Base-by-base conservation (phyloP, 306 rosid genomes). In the Prunus dulcis region DNA sequence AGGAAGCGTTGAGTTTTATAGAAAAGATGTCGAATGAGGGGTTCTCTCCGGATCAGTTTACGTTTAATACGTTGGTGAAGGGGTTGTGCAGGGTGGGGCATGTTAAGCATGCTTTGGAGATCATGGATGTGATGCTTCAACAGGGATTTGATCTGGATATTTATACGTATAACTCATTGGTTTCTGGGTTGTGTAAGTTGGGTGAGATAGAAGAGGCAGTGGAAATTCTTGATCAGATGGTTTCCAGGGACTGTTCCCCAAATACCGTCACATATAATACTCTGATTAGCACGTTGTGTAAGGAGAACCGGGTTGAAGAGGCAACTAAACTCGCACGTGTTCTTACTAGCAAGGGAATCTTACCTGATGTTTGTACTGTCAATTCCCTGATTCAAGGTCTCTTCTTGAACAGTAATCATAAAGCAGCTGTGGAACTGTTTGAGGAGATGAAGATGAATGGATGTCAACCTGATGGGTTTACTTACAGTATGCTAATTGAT, bases 301-400 rank as follows among this genome's bases (percentile, higher is more conserved):
- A 84, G 86, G 93, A 84, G 86, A 87, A 90, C 68, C 91, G 78
- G 76, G 82, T 95, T 20, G 92, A 88, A 34, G 98, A 89, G 58
- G 98, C 98, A 0, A 80, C 90, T 43, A 92, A 89, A 75, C 89
- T 95, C 2, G 90, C 86, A 1, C 80, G 78, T 43, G 85, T 82
- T 72, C 90, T 95, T 30, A 78, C 93, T 0, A 85, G 89, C 79
- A 89, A 87, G 63, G 98, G 97, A 64, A 58, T 92, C 53, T 65
- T 92, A 69, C 96, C 97, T 46, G 97, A 95, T 87, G 93, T 86
- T 69, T 92, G 96, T 80, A 95, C 97, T 1, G 91, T 88, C 76
- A 95, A 95, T 81, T 86, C 92, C 62, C 85, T 95, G 79, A 92
- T 95, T 62, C 91, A 86, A 72, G 97, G 97, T 71, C 93, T 90